Evolutionary conservation across 1,284 basidiomycete species (phyloP).

Genomic region (Sanghuangporus weigelae): DNA sequence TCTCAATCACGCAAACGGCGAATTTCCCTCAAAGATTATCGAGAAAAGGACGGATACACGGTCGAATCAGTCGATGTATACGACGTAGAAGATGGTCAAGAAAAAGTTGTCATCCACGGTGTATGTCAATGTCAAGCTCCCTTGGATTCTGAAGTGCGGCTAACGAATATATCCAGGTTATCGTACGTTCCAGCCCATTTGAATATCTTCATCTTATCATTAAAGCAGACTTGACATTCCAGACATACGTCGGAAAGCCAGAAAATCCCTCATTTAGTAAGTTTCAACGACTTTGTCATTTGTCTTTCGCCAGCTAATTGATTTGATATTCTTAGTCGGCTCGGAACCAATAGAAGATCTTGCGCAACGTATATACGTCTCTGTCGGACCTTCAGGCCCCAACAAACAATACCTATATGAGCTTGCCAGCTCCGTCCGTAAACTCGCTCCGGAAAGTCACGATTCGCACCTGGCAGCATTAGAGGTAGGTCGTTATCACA

Average conservation of each 20-base stretch:
- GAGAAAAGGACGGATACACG: constrained; percentile 85
- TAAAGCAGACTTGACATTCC: background rate
- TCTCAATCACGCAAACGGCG: background rate
- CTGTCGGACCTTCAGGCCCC: constrained; percentile 75
- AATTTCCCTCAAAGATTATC: constrained; percentile 43
- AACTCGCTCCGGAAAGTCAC: constrained; percentile 66
- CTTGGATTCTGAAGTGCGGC: constrained; percentile 16
- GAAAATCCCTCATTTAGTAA: constrained; percentile 76
- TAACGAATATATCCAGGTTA: constrained; percentile 26
- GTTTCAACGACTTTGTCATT: constrained; percentile 19
- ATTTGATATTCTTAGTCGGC: constrained; percentile 47
- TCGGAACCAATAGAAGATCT: constrained; percentile 68
- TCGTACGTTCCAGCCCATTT: constrained; percentile 17
- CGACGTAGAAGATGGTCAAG: constrained; percentile 45
- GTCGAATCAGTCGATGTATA: constrained; percentile 61
- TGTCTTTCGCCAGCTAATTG: background rate
- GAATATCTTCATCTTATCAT: background rate
- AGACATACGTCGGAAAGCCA: constrained; percentile 75
- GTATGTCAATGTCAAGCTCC: constrained; percentile 30
- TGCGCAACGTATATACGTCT: constrained; percentile 64
- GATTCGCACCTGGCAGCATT: constrained; percentile 76
- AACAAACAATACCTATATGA: constrained; percentile 87
- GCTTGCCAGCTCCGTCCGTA: constrained; percentile 61
- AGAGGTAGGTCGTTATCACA: constrained; percentile 39
- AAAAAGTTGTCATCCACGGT: constrained; percentile 49